Evolutionary conservation across 805 yeast species (phyloP).

Genomic region (Yarrowia keelungensis): DNA sequence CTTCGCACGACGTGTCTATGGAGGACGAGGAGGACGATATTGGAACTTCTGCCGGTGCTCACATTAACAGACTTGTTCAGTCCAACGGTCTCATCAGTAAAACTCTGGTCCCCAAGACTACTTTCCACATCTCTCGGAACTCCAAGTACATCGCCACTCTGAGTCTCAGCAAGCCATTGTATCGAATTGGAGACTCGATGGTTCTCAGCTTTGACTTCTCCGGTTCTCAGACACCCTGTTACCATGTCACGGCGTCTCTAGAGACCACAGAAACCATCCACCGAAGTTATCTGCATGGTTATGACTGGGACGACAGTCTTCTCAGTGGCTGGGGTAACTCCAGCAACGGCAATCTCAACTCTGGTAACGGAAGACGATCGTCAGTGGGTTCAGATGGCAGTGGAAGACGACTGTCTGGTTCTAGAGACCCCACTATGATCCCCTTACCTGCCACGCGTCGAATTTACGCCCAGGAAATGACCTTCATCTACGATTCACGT

Average conservation of each 20-base stretch:
- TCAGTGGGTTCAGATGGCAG: conserved; percentile 32
- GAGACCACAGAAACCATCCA: conserved; percentile 51
- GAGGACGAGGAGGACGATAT: conserved; percentile 39
- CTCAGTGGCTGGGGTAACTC: conserved; percentile 42
- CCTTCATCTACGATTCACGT: conserved; percentile 30
- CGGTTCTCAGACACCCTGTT: conserved; percentile 46
- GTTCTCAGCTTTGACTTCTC: conserved; percentile 52
- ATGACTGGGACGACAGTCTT: conserved; percentile 43
- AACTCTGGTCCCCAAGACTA: conserved; percentile 42
- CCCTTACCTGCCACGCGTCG: conserved; percentile 44
- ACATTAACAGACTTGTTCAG: conserved; percentile 22
- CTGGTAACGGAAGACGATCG: conserved; percentile 43
- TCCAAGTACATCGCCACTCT: conserved; percentile 53
- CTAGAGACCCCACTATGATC: conserved; percentile 44
- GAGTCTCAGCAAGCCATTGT: conserved; percentile 49
- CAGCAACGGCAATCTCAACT: conserved; percentile 41
- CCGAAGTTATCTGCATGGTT: conserved; percentile 45
- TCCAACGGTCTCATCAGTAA: conserved; percentile 14
- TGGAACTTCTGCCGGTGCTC: conserved; percentile 42
- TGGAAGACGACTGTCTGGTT: conserved; percentile 41
- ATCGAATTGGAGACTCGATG: conserved; percentile 56
- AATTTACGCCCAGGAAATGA: conserved; percentile 37
- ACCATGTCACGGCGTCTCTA: conserved; percentile 53
- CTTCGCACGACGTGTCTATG: conserved; percentile 11
- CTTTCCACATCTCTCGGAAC: conserved; percentile 54